Evolutionary conservation across 805 yeast species (phyloP).

Genomic region (Suhomyces xylopsoci): DNA sequence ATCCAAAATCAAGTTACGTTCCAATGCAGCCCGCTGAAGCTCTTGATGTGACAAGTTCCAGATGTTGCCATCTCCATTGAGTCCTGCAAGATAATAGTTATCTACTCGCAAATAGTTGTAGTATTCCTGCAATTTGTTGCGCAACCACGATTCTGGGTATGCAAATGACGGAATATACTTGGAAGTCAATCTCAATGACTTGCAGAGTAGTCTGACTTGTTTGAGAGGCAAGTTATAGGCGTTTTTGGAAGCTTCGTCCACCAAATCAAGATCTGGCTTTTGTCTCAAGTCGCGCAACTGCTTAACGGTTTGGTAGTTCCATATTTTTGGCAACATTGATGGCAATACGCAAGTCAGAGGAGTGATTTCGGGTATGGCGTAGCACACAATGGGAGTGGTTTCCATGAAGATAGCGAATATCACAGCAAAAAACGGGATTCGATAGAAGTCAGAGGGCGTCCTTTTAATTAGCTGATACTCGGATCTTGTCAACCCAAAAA

Average conservation of each 20-base stretch:
- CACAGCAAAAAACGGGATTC: slow-evolving; percentile 52
- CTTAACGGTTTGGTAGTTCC: slow-evolving; percentile 19
- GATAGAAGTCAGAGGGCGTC: slow-evolving; percentile 47
- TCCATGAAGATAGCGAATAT: slow-evolving; percentile 51
- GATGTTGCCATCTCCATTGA: slow-evolving; percentile 38
- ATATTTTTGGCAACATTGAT: slow-evolving; percentile 35
- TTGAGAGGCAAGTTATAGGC: slow-evolving; percentile 45
- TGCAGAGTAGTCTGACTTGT: slow-evolving; percentile 36
- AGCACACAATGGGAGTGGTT: slow-evolving; percentile 51
- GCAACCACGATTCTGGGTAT: slow-evolving; percentile 37
- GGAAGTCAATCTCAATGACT: slow-evolving; percentile 35
- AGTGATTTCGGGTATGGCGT: slow-evolving; percentile 50
- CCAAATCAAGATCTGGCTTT: slow-evolving; percentile 9
- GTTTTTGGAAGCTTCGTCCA: slow-evolving; percentile 23
- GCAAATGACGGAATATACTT: slow-evolving; percentile 38
- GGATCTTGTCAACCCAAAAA: slow-evolving; percentile 44
- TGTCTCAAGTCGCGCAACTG: slow-evolving; percentile 13
- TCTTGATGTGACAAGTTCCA: slow-evolving; percentile 50
- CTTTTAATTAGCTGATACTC: slow-evolving; percentile 52
- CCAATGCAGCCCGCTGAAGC: slow-evolving; percentile 50
- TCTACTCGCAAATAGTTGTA: slow-evolving; percentile 50
- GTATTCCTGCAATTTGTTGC: slow-evolving; percentile 33
- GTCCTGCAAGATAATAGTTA: slow-evolving; percentile 44
- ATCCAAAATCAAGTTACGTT: slow-evolving; percentile 50
- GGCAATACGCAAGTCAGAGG: slow-evolving; percentile 61